Conservation (phyloP, 495 filamentous ascomycete genomes). For the Astrothelium subdiscretum region DNA sequence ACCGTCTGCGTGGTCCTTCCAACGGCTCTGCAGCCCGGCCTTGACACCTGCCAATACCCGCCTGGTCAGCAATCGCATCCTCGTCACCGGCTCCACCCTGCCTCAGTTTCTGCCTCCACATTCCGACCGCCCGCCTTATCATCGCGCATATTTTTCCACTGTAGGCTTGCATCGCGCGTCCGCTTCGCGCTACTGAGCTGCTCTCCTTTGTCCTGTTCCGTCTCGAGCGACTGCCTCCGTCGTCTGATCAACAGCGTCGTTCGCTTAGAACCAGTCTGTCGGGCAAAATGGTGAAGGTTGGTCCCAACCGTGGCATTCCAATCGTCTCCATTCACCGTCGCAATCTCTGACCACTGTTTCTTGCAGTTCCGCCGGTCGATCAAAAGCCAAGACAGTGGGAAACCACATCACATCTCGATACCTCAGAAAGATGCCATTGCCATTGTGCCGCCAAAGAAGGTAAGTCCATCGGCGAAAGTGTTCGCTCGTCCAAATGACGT, state of each 20-base stretch:
- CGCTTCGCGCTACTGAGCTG: not conserved
- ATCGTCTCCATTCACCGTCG: not conserved
- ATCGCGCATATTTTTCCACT: not conserved
- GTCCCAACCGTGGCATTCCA: not conserved
- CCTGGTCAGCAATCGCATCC: not conserved
- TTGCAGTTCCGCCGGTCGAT: conserved; percentile 30
- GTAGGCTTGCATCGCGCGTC: not conserved
- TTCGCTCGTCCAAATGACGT: not conserved
- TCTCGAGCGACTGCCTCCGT: not conserved
- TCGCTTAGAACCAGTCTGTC: not conserved
- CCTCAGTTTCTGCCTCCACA: not conserved
- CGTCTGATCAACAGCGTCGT: not conserved
- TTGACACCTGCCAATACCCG: not conserved
- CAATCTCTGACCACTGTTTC: not conserved
- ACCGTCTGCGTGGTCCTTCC: not conserved
- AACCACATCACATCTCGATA: conserved; percentile 72
- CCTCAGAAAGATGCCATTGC: conserved; percentile 89
- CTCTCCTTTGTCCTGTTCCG: not conserved
- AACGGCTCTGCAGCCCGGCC: not conserved
- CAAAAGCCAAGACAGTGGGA: conserved; percentile 32
- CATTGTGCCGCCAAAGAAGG: conserved; percentile 94
- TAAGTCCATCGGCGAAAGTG: conserved; percentile 31
- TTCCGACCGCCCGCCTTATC: not conserved
- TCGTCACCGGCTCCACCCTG: conserved; percentile 1
- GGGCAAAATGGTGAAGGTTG: not conserved